Evolutionary conservation across 2,329 filamentous ascomycete genomes (phyloP).

Genomic region (Fusarium zealandicum): DNA sequence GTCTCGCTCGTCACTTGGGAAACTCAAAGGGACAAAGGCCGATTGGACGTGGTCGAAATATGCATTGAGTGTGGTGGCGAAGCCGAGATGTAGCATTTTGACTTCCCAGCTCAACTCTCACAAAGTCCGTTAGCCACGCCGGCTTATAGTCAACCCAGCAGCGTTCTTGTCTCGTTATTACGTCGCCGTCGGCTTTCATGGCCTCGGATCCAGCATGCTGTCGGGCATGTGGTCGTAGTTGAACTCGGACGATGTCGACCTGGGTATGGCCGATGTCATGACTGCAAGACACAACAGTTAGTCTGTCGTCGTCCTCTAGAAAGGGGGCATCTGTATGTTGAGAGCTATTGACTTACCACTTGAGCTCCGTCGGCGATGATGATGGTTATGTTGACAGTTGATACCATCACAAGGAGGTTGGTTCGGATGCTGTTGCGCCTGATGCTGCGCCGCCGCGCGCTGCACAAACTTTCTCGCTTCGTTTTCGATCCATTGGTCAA

Average conservation of each 20-base stretch:
- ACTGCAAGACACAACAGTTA: conserved; percentile 3
- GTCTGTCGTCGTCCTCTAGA: background rate
- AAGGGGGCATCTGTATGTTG: background rate
- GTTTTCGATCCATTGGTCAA: conserved; percentile 61
- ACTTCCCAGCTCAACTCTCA: background rate
- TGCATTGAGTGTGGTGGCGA: background rate
- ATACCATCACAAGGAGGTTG: background rate
- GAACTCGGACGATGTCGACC: conserved; percentile 28
- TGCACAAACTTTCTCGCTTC: conserved; percentile 59
- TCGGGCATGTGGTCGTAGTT: conserved; percentile 51
- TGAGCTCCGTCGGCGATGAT: conserved; percentile 11
- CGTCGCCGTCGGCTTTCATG: background rate
- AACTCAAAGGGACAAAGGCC: conserved; percentile 20
- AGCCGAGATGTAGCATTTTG: background rate
- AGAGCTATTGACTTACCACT: conserved; percentile 7
- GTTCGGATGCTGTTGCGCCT: background rate
- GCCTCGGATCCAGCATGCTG: conserved; percentile 37
- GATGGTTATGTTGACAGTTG: background rate
- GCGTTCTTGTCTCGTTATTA: too few relatives aligned
- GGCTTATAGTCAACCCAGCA: too few relatives aligned
- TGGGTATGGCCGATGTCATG: background rate
- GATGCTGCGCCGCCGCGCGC: conserved; percentile 19
- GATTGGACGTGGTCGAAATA: background rate
- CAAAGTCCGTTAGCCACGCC: too few relatives aligned
- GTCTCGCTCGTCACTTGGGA: background rate